Base-by-base conservation (phyloP, 1,139 yeast species). In the Kodamaea arcana region DNA sequence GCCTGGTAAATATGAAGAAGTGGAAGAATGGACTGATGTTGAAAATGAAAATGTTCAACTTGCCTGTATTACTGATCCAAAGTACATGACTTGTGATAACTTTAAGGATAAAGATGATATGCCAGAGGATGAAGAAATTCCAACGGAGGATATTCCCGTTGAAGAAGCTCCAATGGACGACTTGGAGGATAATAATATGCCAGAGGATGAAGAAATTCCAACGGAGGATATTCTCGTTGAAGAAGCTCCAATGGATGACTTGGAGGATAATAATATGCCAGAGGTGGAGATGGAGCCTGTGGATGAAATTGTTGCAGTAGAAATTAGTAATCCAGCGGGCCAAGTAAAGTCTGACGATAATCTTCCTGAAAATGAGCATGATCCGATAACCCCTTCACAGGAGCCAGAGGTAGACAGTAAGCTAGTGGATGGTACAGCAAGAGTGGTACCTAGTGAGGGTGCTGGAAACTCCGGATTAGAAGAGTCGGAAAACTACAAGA, bases 51-150 rank as follows among this genome's bases (percentile, higher is more conserved):
- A 46, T 8, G 32, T 56, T 4, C 49, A 55, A 31, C 41, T 49
- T 4, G 63, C 60, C 3, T 59, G 65, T 44, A 51, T 59, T 2
- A 58, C 64, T 2, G 51, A 51, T 33, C 50, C 49, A 3, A 32
- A 15, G 27, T 30, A 32, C 11, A 25, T 25, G 28, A 25, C 17
- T 4, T 25, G 28, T 25, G 28, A 25, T 24, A n/a, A n/a, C n/a
- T n/a, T n/a, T n/a, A n/a, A n/a, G n/a, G 26, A 24, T 24, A 7
- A 24, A 7, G 12, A n/a, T 25, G 28, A 12, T 8, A 13, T 15
- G 28, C 4, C 12, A 15, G 6, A 18, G 6, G 9, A 6, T 18
- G 22, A 18, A 18, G 22, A 18, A 18, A 9, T 7, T 7, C 6
- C 22, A 9, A 9, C 9, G 6, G 22, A 18, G 22, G 22, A 18